Conservation (phyloP, 345 rosid genomes). For the Eucalyptus erythrocorys region DNA sequence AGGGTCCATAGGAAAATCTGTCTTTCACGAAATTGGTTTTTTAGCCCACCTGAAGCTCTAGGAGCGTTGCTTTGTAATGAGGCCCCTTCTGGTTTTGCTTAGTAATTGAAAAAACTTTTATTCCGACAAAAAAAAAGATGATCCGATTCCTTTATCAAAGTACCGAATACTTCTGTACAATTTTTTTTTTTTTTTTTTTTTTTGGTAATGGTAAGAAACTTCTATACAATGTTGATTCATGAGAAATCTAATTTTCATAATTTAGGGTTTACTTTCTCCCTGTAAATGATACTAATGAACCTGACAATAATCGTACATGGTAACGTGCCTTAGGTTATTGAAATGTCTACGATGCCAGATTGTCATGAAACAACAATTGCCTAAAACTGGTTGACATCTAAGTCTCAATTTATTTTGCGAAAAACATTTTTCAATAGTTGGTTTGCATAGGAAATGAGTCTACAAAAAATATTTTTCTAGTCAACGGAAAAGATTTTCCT, state of each 20-base stretch:
- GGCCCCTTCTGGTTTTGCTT: background rate
- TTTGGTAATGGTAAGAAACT: no score
- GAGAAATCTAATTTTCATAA: background rate
- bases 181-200: no score
- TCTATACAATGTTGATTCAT: no score
- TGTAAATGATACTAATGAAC: accelerated
- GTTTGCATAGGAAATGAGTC: background rate
- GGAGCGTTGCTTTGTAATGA: background rate
- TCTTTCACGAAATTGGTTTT: background rate
- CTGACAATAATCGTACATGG: background rate
- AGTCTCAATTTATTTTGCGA: accelerated
- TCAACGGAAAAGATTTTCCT: accelerated
- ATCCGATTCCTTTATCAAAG: background rate
- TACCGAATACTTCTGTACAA: background rate
- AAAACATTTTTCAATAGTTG: no score
- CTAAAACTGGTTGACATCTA: background rate
- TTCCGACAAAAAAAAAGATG: background rate
- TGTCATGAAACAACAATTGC: background rate
- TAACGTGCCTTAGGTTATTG: background rate
- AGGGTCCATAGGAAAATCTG: background rate
- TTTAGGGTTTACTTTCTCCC: no score
- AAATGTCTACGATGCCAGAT: background rate
- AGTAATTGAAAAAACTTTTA: background rate
- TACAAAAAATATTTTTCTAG: accelerated
- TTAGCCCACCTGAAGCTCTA: background rate